phyloP scores from a whole-genome alignment of 2,329 filamentous ascomycete species.

The Ilyonectria sp. region DNA sequence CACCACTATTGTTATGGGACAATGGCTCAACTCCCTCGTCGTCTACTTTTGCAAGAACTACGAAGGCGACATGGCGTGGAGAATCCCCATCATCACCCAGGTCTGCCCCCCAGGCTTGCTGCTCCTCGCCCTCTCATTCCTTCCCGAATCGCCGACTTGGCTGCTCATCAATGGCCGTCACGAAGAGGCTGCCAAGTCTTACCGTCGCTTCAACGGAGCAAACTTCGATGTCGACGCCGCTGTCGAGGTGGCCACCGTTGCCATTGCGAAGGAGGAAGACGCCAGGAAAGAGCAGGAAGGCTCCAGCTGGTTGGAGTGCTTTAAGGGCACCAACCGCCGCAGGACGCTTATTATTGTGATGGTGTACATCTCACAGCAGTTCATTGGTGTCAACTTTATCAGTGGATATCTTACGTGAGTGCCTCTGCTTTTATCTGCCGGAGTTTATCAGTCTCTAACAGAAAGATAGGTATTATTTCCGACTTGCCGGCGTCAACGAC shows the following conservation, averaged over 20 bases:
- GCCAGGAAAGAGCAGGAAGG: slow-evolving; percentile 39
- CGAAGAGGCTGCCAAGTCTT: slow-evolving; percentile 33
- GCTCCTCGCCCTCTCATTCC: slow-evolving; percentile 27
- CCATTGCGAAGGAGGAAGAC: slow-evolving; percentile 44
- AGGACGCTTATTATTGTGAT: slow-evolving; percentile 51
- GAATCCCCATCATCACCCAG: slow-evolving; percentile 50
- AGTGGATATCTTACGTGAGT: slow-evolving; percentile 47
- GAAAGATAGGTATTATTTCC: slow-evolving; percentile 43
- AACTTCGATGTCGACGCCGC: slow-evolving; percentile 45
- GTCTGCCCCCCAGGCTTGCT: slow-evolving; percentile 46
- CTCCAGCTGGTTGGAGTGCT: slow-evolving; percentile 48
- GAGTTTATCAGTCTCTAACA: not conserved
- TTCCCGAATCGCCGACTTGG: slow-evolving; percentile 36
- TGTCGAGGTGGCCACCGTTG: slow-evolving; percentile 36
- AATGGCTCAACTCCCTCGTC: slow-evolving; percentile 48
- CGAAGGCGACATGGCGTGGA: slow-evolving; percentile 47
- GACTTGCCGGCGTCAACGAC: slow-evolving; percentile 48
- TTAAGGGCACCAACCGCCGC: slow-evolving; percentile 47
- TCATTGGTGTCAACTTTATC: slow-evolving; percentile 51
- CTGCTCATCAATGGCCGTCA: slow-evolving; percentile 31
- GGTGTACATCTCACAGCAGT: slow-evolving; percentile 51
- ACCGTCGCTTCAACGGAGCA: slow-evolving; percentile 46
- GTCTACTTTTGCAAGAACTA: slow-evolving; percentile 42
- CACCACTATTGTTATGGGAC: slow-evolving; percentile 52
- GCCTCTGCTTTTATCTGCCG: accelerated